These are phyloP conservation scores for Cajanus cajan DNA, from an alignment of 306 rosid species.

Conservation along the genomic window DNA sequence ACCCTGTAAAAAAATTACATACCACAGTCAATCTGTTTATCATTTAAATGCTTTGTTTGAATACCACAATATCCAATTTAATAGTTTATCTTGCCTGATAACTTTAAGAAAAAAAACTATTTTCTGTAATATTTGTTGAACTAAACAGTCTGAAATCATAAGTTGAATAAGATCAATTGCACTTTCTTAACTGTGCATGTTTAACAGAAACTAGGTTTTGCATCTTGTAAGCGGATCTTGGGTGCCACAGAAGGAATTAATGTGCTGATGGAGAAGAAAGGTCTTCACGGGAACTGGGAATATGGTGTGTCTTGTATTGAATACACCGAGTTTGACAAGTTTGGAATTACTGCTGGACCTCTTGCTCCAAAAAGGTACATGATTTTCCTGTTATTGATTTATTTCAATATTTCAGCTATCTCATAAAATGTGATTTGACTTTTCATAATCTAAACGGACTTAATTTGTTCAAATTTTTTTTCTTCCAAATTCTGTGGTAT, in stretches of 20 bases:
- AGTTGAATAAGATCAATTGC: neutral
- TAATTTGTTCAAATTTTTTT: neutral
- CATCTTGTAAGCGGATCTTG: conserved; percentile 74
- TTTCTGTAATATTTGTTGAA: neutral
- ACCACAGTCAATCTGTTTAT: neutral
- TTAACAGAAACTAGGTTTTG: conserved; percentile 87
- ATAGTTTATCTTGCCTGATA: neutral
- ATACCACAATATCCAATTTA: conserved; percentile 5
- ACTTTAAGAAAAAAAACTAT: neutral
- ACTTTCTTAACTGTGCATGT: conserved; percentile 14
- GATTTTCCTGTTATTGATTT: conserved; percentile 17
- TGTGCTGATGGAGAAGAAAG: conserved; percentile 82
- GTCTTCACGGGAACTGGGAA: conserved; percentile 74
- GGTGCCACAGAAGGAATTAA: conserved; percentile 97
- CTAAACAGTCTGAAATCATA: conserved; percentile 11
- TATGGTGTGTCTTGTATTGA: conserved; percentile 92
- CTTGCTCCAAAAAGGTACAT: conserved; percentile 55
- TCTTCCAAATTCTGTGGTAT: neutral
- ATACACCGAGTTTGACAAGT: conserved; percentile 90
- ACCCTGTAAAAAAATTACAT: neutral
- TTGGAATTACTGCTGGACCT: conserved; percentile 62
- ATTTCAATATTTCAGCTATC: conserved; percentile 25
- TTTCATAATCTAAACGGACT: conserved; percentile 5
- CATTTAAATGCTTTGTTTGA: neutral
- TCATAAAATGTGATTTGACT: conserved; percentile 25